phyloP scores from a whole-genome alignment of 306 rosid species.

The apple (Malus domestica) region ASM211411v1 NC_041803.1:2425001-2425500 shows the following conservation, averaged over 20 bases:
- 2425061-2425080: too few relatives aligned
- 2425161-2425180: neutral
- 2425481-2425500: neutral
- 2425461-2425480: neutral
- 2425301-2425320: neutral
- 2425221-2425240: neutral
- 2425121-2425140: neutral
- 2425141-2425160: neutral
- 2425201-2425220: constrained; percentile 4
- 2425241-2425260: neutral
- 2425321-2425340: neutral
- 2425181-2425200: neutral
- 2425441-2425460: neutral
- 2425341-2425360: neutral
- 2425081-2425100: too few relatives aligned
- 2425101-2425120: neutral
- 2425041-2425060: too few relatives aligned
- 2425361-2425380: neutral
- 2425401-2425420: neutral
- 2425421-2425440: constrained; percentile 4
- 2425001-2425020: too few relatives aligned
- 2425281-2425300: neutral
- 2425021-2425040: too few relatives aligned
- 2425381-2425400: neutral
- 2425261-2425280: neutral